Conservation (phyloP, 306 rosid species). For the Geum urbanum region DNA sequence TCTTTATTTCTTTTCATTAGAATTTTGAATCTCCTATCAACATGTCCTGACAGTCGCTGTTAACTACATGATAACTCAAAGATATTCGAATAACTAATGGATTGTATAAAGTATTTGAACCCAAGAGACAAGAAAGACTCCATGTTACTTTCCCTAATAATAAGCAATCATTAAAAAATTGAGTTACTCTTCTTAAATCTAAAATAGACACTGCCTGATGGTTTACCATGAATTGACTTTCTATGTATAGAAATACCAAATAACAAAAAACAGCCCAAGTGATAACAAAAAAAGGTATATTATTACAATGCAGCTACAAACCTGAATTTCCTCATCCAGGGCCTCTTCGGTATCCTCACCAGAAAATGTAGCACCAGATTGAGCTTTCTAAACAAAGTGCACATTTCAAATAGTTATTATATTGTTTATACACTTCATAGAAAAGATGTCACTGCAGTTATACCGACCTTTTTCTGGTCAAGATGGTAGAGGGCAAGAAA, state of each 20-base stretch:
- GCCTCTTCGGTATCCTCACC: slow-evolving; percentile 50
- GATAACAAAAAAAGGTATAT: background rate
- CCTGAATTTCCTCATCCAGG: slow-evolving; percentile 67
- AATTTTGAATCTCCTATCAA: background rate
- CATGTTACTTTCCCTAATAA: background rate
- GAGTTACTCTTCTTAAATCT: background rate
- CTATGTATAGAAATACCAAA: background rate
- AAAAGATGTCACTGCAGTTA: slow-evolving; percentile 15
- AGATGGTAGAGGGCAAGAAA: slow-evolving; percentile 44
- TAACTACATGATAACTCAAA: background rate
- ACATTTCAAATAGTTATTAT: slow-evolving; percentile 29
- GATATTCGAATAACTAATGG: too few relatives aligned
- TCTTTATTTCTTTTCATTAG: background rate
- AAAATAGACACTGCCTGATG: background rate
- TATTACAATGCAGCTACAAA: slow-evolving; percentile 26
- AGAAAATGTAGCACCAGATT: slow-evolving; percentile 37
- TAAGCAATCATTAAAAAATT: background rate
- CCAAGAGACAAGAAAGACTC: background rate
- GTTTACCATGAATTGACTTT: background rate
- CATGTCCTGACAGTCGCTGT: background rate
- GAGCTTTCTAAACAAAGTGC: slow-evolving; percentile 48
- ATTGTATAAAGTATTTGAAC: background rate
- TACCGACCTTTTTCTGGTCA: slow-evolving; percentile 60
- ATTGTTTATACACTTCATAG: slow-evolving; percentile 8
- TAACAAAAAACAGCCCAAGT: background rate